Evolutionary conservation across 1,284 basidiomycete species (phyloP), one percentile per base, ranked within the genome.

Genomic region (Pseudozyma sp.): DNA sequence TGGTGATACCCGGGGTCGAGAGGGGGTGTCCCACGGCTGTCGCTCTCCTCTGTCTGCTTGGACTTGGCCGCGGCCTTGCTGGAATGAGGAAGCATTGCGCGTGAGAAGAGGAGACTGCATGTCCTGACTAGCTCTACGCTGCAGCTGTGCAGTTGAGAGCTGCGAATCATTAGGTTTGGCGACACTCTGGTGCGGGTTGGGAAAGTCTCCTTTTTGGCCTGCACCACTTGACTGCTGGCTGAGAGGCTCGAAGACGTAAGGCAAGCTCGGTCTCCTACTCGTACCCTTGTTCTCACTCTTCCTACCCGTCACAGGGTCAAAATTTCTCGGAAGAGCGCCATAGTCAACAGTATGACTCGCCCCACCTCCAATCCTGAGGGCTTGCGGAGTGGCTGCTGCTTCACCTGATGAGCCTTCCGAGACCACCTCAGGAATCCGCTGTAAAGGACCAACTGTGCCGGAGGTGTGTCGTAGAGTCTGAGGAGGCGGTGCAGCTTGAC

Each of bases 291-390:
- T 2, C 8, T 34, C 52, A 19, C 59, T 48, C 44, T 53, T 70
- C 14, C 59, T 62, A 13, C 64, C 69, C 7, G 70, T 78, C 1
- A 70, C 57, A 8, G 74, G 70, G 36, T 78, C 62, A 25, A 70
- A 68, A 38, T 68, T 65, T n/a, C 73, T 44, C 19, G 70, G 59
- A 25, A 72, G 61, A 1, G 66, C 61, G 34, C 69, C 62, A 10
- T 61, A 58, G 31, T 73, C 31, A 10, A 59, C 59, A n/a, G 59
- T 58, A 42, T 59, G 25, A 3, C 25, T 51, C n/a, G 72, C 61
- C 7, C 44, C 19, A 13, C 19, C 58, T 8, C 68, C 68, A 0
- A 31, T 25, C 36, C 58, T 51, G 12, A 64, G 62, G 2, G 58
- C 50, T 16, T 38, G 25, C 1, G 68, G 62, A 42, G 56, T 49